Base-by-base conservation (phyloP, 2,329 filamentous ascomycete genomes). In the Alternaria atra region DNA sequence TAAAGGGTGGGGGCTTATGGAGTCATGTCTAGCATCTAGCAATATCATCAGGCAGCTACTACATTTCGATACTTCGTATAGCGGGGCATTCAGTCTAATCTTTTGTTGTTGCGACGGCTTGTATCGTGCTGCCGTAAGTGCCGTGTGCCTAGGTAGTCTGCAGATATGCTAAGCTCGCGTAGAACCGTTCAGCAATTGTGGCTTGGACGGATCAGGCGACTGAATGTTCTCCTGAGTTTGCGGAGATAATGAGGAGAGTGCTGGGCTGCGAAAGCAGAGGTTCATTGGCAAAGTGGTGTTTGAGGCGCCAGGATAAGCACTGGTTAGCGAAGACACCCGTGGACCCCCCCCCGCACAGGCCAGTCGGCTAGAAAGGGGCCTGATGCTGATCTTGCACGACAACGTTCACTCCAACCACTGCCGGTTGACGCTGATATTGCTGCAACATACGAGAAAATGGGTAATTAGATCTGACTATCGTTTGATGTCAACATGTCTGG, bases 241-340 rank as follows among this genome's bases (percentile, higher is more conserved):
- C 47, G 50, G 50, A 47, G 34, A 54, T 23, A 8, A 27, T 7
- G 12, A 32, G 37, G 29, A 29, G 42, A 53, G 43, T 40, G 35
- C 54, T 43, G 42, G 15, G 25, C 13, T 42, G 50, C 6, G 47
- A 30, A 52, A 61, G 55, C 25, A 40, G 44, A 44, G 13, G 13
- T 27, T 30, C 15, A 35, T 37, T 50, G 46, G 55, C 35, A 25
- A 37, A 42, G 29, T 29, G 32, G 20, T 34, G 27, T 47, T 42
- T 55, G 50, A 42, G 50, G 42, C 51, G 55, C 23, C 39, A 32
- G 34, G 44, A 58, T 30, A 58, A 54, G 55, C 55, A 46, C 37
- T 34, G 40, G 23, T 44, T 25, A 54, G 42, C 34, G 20, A 27
- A 25, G 30, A 37, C 46, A 37, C 15, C 20, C 20, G 20, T 20